These are phyloP conservation scores for Neoscytalidium dimidiatum DNA, from an alignment of 2,329 filamentous ascomycete species.

Conservation along the genomic window DNA sequence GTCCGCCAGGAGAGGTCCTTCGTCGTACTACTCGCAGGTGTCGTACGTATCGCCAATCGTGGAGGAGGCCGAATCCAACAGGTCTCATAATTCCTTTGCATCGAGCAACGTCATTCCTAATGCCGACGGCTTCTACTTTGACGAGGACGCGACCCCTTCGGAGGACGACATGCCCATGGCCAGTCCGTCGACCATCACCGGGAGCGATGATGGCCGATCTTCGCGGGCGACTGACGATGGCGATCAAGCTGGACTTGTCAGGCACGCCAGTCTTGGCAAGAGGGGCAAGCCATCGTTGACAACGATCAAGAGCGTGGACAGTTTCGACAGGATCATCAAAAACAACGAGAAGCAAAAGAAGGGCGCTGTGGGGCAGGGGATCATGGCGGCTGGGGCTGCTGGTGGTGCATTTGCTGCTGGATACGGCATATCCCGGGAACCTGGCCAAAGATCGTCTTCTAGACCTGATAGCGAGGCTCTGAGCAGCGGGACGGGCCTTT, in stretches of 20 bases:
- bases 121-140: constrained; percentile 42
- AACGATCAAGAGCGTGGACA: constrained; percentile 48
- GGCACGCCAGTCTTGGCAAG: constrained; percentile 52
- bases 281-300: constrained; percentile 50
- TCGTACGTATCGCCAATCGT: constrained; percentile 52
- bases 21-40: constrained; percentile 51
- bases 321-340: constrained; percentile 25
- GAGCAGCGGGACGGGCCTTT: constrained; percentile 35
- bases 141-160: constrained; percentile 36
- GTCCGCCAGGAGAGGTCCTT: constrained; percentile 49
- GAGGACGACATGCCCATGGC: constrained; percentile 42
- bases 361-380: constrained; percentile 15
- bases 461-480: constrained; percentile 29
- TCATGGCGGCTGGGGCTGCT: constrained; percentile 20
- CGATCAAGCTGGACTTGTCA: constrained; percentile 42
- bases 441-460: constrained; percentile 22
- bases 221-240: constrained; percentile 36
- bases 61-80: constrained; percentile 49
- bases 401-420: constrained; percentile 27
- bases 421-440: constrained; percentile 23
- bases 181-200: constrained; percentile 18
- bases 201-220: constrained; percentile 26
- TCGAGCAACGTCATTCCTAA: constrained; percentile 53
- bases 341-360: constrained; percentile 24
- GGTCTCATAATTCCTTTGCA: constrained; percentile 46